Conservation (phyloP, 768 basidiomycete genomes). For the Russula griseocarnosa region DNA sequence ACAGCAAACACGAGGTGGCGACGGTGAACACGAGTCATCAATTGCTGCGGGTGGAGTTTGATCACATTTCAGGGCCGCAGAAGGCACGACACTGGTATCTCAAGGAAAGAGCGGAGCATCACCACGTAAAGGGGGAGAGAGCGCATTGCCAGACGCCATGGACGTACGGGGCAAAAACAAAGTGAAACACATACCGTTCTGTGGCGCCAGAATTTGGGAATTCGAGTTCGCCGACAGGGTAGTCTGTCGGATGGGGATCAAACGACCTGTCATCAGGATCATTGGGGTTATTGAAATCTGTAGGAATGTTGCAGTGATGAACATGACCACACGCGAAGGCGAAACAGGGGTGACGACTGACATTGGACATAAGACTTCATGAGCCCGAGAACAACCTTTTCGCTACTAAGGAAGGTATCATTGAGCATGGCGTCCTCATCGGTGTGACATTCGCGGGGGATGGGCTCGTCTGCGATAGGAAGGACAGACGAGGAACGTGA, state of each 20-base stretch:
- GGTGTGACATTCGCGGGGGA: slow-evolving; percentile 48
- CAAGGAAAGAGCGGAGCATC: not conserved
- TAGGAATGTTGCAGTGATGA: not conserved
- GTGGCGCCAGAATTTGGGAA: slow-evolving; percentile 68
- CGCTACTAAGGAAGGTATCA: slow-evolving; percentile 54
- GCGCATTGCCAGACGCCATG: slow-evolving; percentile 21
- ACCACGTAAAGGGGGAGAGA: not conserved
- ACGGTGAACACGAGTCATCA: slow-evolving; percentile 5
- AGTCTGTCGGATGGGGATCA: slow-evolving; percentile 52
- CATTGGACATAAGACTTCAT: slow-evolving; percentile 68
- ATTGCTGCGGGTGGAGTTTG: slow-evolving; percentile 7
- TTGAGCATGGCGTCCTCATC: slow-evolving; percentile 52
- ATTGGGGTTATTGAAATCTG: slow-evolving; percentile 68
- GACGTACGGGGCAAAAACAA: not conserved
- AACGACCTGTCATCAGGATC: slow-evolving; percentile 62
- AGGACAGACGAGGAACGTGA: slow-evolving; percentile 63
- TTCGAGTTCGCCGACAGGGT: slow-evolving; percentile 69
- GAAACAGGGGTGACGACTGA: slow-evolving; percentile 37
- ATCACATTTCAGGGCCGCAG: not conserved
- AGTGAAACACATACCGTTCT: slow-evolving; percentile 52
- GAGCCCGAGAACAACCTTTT: slow-evolving; percentile 55
- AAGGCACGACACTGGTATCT: not conserved
- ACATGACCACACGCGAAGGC: not conserved
- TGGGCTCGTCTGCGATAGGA: slow-evolving; percentile 40
- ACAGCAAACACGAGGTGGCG: slow-evolving; percentile 10